A percentile compares a stretch with the other conserved stretches of the same genome.
Conservation (phyloP, 805 yeast genomes). For the Lachancea lanzarotensis region DNA sequence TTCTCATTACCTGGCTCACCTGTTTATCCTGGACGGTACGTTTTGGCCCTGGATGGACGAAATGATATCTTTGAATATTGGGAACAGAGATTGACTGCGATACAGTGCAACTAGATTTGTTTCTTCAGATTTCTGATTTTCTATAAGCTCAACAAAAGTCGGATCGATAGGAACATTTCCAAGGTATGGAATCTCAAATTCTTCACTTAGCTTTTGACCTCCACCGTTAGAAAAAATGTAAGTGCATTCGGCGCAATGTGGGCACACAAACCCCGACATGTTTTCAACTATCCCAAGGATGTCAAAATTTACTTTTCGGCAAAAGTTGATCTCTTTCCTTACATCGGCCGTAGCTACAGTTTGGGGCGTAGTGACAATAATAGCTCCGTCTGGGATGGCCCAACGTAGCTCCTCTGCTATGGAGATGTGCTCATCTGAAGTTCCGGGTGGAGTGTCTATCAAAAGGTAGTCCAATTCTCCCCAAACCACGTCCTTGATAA, state of each 20-base stretch:
- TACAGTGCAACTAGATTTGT: constrained; percentile 35
- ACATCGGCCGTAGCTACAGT: constrained; percentile 91
- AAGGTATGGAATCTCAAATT: constrained; percentile 56
- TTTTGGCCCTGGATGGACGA: constrained; percentile 30
- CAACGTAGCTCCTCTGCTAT: constrained; percentile 82
- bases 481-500: constrained; percentile 88
- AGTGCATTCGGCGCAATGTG: constrained; percentile 86
- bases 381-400: constrained; percentile 81
- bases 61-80: constrained; percentile 44
- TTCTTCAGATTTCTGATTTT: constrained; percentile 37
- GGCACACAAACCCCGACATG: constrained; percentile 96
- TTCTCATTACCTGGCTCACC: background rate
- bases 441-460: constrained; percentile 98
- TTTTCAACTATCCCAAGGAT: constrained; percentile 88
- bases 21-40: constrained; percentile 18
- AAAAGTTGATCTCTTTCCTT: constrained; percentile 86
- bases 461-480: constrained; percentile 66
- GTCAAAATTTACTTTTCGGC: constrained; percentile 73
- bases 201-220: constrained; percentile 64
- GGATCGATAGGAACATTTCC: constrained; percentile 96
- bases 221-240: constrained; percentile 93
- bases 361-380: constrained; percentile 95
- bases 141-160: constrained; percentile 80
- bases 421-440: constrained; percentile 96
- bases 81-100: constrained; percentile 26